These are phyloP conservation scores for Termitomyces eurrhizus DNA, from an alignment of 768 basidiomycete species.

Conservation along the genomic window DNA sequence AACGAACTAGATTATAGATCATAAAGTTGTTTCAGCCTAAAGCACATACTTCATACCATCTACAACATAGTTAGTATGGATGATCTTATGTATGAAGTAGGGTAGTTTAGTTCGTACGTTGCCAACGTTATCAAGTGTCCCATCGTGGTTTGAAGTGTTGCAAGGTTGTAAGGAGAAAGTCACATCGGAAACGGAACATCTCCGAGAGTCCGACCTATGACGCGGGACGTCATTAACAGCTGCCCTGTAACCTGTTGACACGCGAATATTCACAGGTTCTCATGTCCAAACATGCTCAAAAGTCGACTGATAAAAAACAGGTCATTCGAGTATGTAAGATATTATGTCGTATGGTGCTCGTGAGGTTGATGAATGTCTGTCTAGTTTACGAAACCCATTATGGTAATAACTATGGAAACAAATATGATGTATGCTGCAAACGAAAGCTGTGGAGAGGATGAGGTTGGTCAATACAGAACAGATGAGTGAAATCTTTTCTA, in stretches of 20 bases:
- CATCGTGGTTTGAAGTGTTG: constrained; percentile 36
- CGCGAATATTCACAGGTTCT: neutral
- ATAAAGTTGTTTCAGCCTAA: constrained; percentile 2
- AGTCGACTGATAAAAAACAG: neutral
- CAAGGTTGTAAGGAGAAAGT: no score
- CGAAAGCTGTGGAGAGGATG: constrained; percentile 3
- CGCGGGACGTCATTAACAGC: neutral
- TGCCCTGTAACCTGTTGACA: no score
- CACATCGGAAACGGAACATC: neutral
- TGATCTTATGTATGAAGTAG: neutral
- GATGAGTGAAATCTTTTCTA: neutral
- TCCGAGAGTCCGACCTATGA: neutral
- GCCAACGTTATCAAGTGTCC: constrained; percentile 86
- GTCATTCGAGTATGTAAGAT: neutral
- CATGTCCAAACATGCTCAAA: neutral
- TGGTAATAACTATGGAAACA: constrained; percentile 19
- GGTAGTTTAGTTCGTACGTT: constrained; percentile 45
- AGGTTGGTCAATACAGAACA: neutral
- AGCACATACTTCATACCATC: constrained; percentile 14
- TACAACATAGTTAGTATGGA: neutral
- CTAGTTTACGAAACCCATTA: constrained; percentile 10
- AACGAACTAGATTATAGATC: constrained; percentile 57
- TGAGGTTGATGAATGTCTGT: constrained; percentile 6
- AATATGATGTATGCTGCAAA: constrained; percentile 12
- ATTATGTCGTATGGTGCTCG: constrained; percentile 3